Percentiles rank a stretch among this genome's conserved stretches.
These are phyloP conservation scores for Kwoniella dendrophila DNA, from an alignment of 768 basidiomycete genomes.

Conservation along the genomic window DNA sequence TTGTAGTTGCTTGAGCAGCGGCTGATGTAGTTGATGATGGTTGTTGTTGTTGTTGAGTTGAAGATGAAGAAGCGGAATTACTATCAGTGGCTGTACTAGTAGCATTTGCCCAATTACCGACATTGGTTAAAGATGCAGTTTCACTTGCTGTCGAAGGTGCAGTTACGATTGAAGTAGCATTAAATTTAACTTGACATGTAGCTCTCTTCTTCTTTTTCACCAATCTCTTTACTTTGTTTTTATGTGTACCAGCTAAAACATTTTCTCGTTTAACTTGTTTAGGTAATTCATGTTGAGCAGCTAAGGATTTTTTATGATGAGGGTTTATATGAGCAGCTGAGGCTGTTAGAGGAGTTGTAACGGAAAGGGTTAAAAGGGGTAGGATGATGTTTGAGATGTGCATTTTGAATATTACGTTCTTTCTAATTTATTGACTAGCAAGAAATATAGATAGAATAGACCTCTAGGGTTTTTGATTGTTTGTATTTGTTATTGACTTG, in stretches of 20 bases:
- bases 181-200: slow-evolving; percentile 35
- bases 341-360: slow-evolving; percentile 17
- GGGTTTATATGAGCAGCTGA: slow-evolving; percentile 17
- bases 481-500: neutral
- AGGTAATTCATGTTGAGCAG: slow-evolving; percentile 7
- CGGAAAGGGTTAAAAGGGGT: slow-evolving; percentile 39
- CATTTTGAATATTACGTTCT: slow-evolving; percentile 24
- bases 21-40: slow-evolving; percentile 17
- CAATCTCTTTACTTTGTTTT: slow-evolving; percentile 41
- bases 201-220: slow-evolving; percentile 50
- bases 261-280: slow-evolving; percentile 16
- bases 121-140: slow-evolving; percentile 17
- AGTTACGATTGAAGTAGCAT: slow-evolving; percentile 22
- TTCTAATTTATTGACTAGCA: neutral
- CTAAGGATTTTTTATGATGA: slow-evolving; percentile 4
- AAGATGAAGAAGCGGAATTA: slow-evolving; percentile 31
- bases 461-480: slow-evolving; percentile 22
- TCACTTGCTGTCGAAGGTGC: slow-evolving; percentile 13
- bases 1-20: neutral
- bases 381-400: slow-evolving; percentile 38
- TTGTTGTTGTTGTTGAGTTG: slow-evolving; percentile 14
- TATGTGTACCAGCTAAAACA: neutral
- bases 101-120: slow-evolving; percentile 23
- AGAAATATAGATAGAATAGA: neutral
- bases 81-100: slow-evolving; percentile 35